A percentile compares a stretch with the other conserved stretches of the same genome.
phyloP scores from a whole-genome alignment of 768 basidiomycete species.

The Mycena alexandri region DNA sequence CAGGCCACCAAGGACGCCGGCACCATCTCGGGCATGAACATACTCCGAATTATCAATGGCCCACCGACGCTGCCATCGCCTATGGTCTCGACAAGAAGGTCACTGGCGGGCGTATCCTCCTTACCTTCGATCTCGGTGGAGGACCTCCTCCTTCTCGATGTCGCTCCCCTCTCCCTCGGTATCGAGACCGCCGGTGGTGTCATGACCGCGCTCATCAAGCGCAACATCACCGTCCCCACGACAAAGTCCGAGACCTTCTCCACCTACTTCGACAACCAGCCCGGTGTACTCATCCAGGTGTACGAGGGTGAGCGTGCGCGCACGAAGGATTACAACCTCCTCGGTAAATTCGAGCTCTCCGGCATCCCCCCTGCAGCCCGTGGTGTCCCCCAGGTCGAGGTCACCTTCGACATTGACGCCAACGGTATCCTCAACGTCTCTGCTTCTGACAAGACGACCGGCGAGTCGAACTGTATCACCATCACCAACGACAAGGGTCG shows the following conservation, averaged over 20 bases:
- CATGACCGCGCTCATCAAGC: constrained; percentile 98
- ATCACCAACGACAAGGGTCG: constrained; percentile 98
- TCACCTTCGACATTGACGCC: constrained; percentile 98
- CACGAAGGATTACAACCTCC: constrained; percentile 98
- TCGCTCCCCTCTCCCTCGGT: constrained; percentile 90
- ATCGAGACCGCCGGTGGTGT: constrained; percentile 99
- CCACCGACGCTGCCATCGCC: constrained; percentile 97
- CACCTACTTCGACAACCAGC: constrained; percentile 98
- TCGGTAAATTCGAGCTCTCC: constrained; percentile 98
- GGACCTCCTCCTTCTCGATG: constrained; percentile 97
- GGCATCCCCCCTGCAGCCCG: constrained; percentile 97
- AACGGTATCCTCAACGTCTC: constrained; percentile 97
- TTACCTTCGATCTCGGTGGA: constrained; percentile 98
- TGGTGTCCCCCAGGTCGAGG: constrained; percentile 97
- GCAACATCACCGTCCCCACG: constrained; percentile 98
- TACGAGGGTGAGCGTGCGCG: constrained; percentile 98
- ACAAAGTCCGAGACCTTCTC: constrained; percentile 99
- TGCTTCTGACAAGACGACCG: constrained; percentile 95
- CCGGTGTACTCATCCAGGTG: constrained; percentile 97
- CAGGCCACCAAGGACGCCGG: constrained; percentile 99
- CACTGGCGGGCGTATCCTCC: constrained; percentile 90
- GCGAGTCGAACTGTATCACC: constrained; percentile 94
- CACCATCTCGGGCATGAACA: constrained; percentile 92
- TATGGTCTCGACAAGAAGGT: constrained; percentile 99
- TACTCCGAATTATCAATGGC: constrained; percentile 99